phyloP scores from a whole-genome alignment of 805 yeast species.

The Yamadazyma laniorum region DNA sequence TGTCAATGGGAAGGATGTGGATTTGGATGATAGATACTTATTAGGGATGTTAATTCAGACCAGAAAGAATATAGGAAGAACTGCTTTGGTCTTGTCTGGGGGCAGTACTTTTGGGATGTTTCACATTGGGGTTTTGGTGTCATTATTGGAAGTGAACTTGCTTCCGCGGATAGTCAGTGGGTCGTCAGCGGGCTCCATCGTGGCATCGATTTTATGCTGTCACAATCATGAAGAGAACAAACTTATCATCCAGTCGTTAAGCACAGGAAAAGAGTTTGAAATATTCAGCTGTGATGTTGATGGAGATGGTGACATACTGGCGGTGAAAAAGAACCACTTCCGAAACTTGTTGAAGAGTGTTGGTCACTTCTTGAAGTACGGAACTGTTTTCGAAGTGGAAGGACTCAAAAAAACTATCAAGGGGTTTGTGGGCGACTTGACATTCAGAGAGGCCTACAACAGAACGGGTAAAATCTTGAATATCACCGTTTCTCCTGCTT shows the following conservation, averaged over 20 bases:
- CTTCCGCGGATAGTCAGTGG: constrained; percentile 90
- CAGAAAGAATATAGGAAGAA: constrained; percentile 86
- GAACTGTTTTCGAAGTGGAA: constrained; percentile 82
- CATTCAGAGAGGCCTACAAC: constrained; percentile 92
- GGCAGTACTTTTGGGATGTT: constrained; percentile 93
- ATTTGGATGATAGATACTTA: constrained; percentile 64
- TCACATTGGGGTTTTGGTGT: constrained; percentile 87
- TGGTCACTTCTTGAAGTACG: constrained; percentile 68
- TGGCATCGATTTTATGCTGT: constrained; percentile 84
- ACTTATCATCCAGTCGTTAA: constrained; percentile 57
- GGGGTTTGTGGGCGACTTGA: constrained; percentile 79
- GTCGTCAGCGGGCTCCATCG: constrained; percentile 93
- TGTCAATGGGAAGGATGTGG: constrained; percentile 35
- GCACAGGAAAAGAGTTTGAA: constrained; percentile 52
- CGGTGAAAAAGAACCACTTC: constrained; percentile 40
- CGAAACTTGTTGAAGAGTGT: constrained; percentile 42
- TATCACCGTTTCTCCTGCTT: constrained; percentile 90
- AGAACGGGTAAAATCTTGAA: constrained; percentile 91
- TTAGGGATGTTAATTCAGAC: constrained; percentile 83
- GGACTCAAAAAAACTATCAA: constrained; percentile 73
- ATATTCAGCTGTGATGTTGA: constrained; percentile 31
- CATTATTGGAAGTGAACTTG: constrained; percentile 68
- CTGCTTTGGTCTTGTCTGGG: constrained; percentile 92
- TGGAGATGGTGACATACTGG: not conserved
- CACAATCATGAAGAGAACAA: constrained; percentile 71